Base-by-base conservation (phyloP, 768 basidiomycete species). In the Suillus placidus region DNA sequence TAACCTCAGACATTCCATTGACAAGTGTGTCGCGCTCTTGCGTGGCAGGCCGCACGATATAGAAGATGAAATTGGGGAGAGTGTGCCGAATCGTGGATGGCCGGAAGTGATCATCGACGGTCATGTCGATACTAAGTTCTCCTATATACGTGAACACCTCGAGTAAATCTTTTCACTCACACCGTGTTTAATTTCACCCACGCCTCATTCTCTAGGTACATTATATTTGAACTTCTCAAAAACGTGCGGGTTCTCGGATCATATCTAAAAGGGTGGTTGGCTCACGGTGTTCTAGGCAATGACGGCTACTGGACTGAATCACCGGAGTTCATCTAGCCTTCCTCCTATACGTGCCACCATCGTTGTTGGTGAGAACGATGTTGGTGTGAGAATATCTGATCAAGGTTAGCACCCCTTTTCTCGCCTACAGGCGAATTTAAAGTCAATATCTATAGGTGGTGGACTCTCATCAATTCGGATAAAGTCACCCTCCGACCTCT, bases 321-420 rank as follows among this genome's bases (percentile, higher is more conserved):
- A 92, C 71, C 77, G 73, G 6, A 71, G 80, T 40, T 74, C 79
- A 6, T 38, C 72, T n/a, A 65, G 67, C 2, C 76, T 86, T 49
- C 91, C 92, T n/a, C 81, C 85, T 2, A 88, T 95, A 61, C 81
- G 79, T 35, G 89, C 88, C 1, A 96, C 94, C 0, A 88, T 97
- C 55, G 88, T 89, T 9, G 86, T 88, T 3, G 89, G 90, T 1
- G 82, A 87, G 38, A 84, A 93, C 61, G 86, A 92, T 60, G 84
- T 97, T 55, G 84, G 87, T 7, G 84, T 97, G 60, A 89, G 94
- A 45, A 90, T 97, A 79, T 94, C 94, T n/a, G 94, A 97, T 73
- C 88, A 93, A 86, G 95, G 94, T 89, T 55, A 30, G 71, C 49
- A 30, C 47, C 47, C 43, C n/a, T 40, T 16, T 38, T 37, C n/a